phyloP scores from a whole-genome alignment of 78 protist genomes.

The Polysphondylium violaceum region DNA sequence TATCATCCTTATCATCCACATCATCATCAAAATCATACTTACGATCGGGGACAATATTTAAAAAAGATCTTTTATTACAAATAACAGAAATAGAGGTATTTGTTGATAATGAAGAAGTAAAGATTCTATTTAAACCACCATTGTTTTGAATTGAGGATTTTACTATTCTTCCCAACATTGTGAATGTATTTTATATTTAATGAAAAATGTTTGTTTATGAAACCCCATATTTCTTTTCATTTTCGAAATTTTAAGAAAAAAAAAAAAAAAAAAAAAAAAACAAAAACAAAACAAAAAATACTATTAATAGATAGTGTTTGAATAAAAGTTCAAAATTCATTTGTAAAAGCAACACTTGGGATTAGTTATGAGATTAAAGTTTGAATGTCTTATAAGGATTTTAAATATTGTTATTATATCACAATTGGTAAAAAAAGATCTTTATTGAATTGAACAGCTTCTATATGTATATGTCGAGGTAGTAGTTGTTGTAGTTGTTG shows the following conservation, averaged over 20 bases:
- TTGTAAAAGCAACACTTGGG: no score
- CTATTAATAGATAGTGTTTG: no score
- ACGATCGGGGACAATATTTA: constrained; percentile 77
- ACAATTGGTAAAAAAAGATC: no score
- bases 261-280: constrained; percentile 8
- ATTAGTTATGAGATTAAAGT: no score
- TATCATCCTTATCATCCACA: neutral
- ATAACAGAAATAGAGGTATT: neutral
- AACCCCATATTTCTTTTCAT: neutral
- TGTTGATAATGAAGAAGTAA: no score
- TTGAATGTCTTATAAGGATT: neutral
- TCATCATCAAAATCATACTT: neutral
- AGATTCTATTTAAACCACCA: no score
- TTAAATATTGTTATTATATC: neutral
- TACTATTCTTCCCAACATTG: no score
- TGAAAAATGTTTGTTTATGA: neutral
- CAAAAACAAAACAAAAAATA: no score
- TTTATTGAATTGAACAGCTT: neutral
- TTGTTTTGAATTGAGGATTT: no score
- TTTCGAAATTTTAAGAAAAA: neutral
- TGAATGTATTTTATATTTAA: no score
- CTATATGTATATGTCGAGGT: neutral
- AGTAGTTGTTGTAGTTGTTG: neutral
- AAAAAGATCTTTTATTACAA: neutral
- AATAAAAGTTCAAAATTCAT: no score